phyloP scores from a whole-genome alignment of 257 asterid species.

The Cordia subcordata region DNA sequence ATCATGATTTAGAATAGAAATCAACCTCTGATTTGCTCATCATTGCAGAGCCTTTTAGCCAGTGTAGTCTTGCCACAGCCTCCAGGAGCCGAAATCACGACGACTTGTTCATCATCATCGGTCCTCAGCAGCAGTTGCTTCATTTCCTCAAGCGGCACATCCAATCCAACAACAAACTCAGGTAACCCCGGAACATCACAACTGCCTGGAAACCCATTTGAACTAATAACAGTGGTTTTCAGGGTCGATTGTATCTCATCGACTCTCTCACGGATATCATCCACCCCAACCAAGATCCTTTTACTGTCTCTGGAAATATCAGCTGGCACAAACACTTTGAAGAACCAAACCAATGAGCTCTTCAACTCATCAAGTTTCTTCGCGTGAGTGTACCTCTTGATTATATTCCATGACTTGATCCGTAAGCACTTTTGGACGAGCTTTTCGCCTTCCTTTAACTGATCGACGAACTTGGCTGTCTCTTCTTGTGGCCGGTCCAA shows the following conservation, averaged over 20 bases:
- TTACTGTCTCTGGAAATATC: constrained; percentile 25
- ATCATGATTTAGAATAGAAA: background rate
- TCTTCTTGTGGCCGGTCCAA: constrained; percentile 21
- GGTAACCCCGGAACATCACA: constrained; percentile 18
- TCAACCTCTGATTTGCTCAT: constrained; percentile 27
- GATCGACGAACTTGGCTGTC: constrained; percentile 8
- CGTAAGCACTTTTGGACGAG: constrained; percentile 20
- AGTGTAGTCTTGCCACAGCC: constrained; percentile 40
- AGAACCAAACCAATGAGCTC: constrained; percentile 14
- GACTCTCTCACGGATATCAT: constrained; percentile 11
- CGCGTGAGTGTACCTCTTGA: constrained; percentile 19
- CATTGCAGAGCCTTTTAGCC: constrained; percentile 24
- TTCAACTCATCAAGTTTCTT: constrained; percentile 21
- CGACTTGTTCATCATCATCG: constrained; percentile 8
- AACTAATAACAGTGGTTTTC: background rate
- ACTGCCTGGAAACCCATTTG: constrained; percentile 17
- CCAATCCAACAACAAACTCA: constrained; percentile 26
- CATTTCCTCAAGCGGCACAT: constrained; percentile 20
- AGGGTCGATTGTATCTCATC: constrained; percentile 11
- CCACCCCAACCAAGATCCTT: constrained; percentile 13
- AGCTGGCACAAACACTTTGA: constrained; percentile 25
- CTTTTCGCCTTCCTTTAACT: constrained; percentile 16
- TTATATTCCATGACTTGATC: constrained; percentile 15
- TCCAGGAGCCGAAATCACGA: constrained; percentile 37
- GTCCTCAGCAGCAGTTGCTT: constrained; percentile 19